Evolutionary conservation across 139 green algal genomes (phyloP).

Genomic region (Asterochloris sp.): DNA sequence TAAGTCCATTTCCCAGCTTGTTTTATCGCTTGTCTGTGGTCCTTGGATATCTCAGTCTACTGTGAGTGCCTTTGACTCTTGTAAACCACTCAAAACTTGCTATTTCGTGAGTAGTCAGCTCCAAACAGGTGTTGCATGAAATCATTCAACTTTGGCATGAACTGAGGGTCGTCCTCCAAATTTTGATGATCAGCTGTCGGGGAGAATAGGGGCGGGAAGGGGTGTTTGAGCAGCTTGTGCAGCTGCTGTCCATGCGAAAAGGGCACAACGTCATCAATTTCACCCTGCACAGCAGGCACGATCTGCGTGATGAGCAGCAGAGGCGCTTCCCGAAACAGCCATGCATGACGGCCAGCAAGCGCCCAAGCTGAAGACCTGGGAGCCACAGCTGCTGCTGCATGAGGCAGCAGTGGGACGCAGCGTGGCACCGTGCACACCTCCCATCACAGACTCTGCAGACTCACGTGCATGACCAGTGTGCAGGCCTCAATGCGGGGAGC

Average conservation of each 20-base stretch:
- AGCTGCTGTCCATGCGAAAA: conserved; percentile 70
- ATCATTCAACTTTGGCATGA: conserved; percentile 52
- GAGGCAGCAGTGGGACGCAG: neutral
- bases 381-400: neutral
- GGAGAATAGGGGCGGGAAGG: conserved; percentile 68
- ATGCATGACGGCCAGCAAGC: neutral
- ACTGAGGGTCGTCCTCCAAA: conserved; percentile 59
- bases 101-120: neutral
- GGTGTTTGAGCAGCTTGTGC: conserved; percentile 47
- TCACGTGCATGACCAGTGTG: conserved; percentile 70
- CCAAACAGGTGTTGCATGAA: conserved; percentile 40
- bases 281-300: conserved; percentile 27
- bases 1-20: no score
- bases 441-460: neutral
- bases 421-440: neutral
- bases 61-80: no score
- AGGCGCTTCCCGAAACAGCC: neutral
- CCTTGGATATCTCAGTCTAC: no score
- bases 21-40: no score
- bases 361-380: neutral
- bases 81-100: no score
- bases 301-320: neutral
- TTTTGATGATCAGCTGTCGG: conserved; percentile 70
- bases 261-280: conserved; percentile 76
- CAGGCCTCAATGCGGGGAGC: conserved; percentile 58